These are phyloP conservation scores for Cercophora sp. DNA, from an alignment of 495 filamentous ascomycete species.

Conservation along the genomic window DNA sequence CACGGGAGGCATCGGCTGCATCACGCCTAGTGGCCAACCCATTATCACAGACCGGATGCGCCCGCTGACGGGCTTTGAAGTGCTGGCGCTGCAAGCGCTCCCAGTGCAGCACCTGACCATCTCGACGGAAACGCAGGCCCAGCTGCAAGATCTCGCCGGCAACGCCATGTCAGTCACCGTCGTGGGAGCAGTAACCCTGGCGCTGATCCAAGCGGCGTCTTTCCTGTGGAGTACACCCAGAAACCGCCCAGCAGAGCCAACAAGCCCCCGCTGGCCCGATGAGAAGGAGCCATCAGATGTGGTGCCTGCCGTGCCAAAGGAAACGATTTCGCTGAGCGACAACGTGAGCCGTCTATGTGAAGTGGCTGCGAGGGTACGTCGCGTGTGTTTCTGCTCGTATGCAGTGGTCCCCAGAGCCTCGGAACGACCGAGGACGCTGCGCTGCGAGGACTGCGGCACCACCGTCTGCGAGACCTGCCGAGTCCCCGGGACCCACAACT, in stretches of 20 bases:
- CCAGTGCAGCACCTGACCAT: conserved; percentile 60
- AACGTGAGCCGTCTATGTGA: background rate
- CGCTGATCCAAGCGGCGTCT: conserved; percentile 23
- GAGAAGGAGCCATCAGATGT: too few relatives aligned
- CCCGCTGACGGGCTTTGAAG: conserved; percentile 62
- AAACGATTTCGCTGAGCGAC: background rate
- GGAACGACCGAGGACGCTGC: background rate
- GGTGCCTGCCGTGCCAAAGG: background rate
- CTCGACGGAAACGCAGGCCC: conserved; percentile 57
- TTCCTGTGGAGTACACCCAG: too few relatives aligned
- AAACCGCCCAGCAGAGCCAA: too few relatives aligned
- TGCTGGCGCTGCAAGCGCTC: conserved; percentile 67
- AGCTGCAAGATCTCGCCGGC: conserved; percentile 71
- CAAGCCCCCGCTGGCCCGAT: too few relatives aligned
- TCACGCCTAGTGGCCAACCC: conserved; percentile 65
- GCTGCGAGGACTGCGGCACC: conserved; percentile 15
- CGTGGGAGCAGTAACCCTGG: conserved; percentile 58
- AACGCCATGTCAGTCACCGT: conserved; percentile 83
- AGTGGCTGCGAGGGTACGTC: background rate
- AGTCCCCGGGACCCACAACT: too few relatives aligned
- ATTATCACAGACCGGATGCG: conserved; percentile 61
- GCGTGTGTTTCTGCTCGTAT: conserved; percentile 4
- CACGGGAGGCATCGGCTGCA: conserved; percentile 61
- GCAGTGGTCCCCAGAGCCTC: background rate
- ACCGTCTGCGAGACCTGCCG: conserved; percentile 24